Base-by-base conservation (phyloP, 345 rosid genomes). In the Cardamine resedifolia region DNA sequence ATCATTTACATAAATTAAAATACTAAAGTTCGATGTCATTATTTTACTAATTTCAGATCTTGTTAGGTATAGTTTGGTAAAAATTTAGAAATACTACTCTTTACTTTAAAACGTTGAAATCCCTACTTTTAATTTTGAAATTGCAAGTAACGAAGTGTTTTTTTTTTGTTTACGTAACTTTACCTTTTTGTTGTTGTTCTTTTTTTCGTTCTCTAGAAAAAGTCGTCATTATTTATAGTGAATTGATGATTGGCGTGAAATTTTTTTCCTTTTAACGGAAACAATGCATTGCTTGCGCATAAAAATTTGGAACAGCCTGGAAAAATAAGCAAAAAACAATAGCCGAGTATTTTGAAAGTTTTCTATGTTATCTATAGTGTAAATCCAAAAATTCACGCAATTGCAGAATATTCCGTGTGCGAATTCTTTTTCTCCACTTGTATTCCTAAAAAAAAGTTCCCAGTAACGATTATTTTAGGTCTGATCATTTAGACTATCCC, bases 401-500 rank as follows among this genome's bases (percentile, higher is more conserved):
- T 15, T 3, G 34, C 10, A 41, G 61, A 11, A 56, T 5, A 2
- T 19, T 53, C 16, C 63, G 30, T 41, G 15, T 26, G 31, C 7
- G 7, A 41, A 14, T 39, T 41, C 5, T 4, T 39, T 55, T 41
- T 44, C 3, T 4, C 20, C 1, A 41, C 7, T 41, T 15, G 47
- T 2, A 15, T 39, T 21, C 5, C n/a, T 3, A 4, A 5, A 27
- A 11, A n/a, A 47, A 34, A 47, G 30, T 19, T 6, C 7, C n/a
- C n/a, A n/a, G n/a, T n/a, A n/a, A 19, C 23, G 26, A 30, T 60
- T n/a, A 61, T 60, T 43, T 11, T 30, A 63, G 48, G 33, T 45
- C 52, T 19, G 55, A 36, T 60, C 55, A 50, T 48, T 38, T 66
- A 47, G 61, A 66, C 66, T 0, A 36, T 51, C n/a, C 62, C 78